These are phyloP conservation scores for Chara braunii DNA, from an alignment of 139 green algal species.

Conservation along the genomic window DNA sequence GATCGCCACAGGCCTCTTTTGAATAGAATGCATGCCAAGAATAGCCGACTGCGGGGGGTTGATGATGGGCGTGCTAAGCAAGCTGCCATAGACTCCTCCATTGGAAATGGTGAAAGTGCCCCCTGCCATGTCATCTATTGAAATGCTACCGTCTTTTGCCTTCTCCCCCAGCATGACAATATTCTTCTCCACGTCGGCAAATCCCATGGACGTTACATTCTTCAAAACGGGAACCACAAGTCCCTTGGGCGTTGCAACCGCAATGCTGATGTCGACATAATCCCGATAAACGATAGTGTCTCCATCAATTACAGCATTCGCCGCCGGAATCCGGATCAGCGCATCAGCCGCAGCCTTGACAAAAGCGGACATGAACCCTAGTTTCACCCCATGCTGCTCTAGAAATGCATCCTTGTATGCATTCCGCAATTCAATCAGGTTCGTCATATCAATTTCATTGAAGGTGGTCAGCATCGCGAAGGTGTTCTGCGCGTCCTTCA, in stretches of 20 bases:
- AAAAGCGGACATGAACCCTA: constrained; percentile 98
- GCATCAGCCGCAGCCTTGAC: constrained; percentile 71
- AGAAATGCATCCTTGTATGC: constrained; percentile 86
- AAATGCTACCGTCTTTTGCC: constrained; percentile 84
- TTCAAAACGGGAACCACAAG: constrained; percentile 91
- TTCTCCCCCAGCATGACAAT: constrained; percentile 87
- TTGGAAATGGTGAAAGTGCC: constrained; percentile 99
- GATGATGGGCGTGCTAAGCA: constrained; percentile 97
- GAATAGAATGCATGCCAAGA: constrained; percentile 95
- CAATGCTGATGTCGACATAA: constrained; percentile 81
- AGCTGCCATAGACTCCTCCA: constrained; percentile 90
- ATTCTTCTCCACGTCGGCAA: constrained; percentile 85
- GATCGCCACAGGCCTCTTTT: constrained; percentile 72
- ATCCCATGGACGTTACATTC: constrained; percentile 68
- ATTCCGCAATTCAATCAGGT: constrained; percentile 48
- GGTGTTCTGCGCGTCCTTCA: constrained; percentile 96
- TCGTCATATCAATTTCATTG: constrained; percentile 99
- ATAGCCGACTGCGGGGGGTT: constrained; percentile 89
- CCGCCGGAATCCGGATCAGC: constrained; percentile 74
- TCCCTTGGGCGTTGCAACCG: constrained; percentile 85
- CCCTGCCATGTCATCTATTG: constrained; percentile 97
- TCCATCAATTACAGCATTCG: constrained; percentile 92
- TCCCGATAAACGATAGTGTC: constrained; percentile 88
- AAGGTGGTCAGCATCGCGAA: constrained; percentile 98
- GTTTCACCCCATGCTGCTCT: constrained; percentile 93